Base-by-base conservation (phyloP, 352 stramenopile genomes). In the Hyaloperonospora arabidopsidis region DNA sequence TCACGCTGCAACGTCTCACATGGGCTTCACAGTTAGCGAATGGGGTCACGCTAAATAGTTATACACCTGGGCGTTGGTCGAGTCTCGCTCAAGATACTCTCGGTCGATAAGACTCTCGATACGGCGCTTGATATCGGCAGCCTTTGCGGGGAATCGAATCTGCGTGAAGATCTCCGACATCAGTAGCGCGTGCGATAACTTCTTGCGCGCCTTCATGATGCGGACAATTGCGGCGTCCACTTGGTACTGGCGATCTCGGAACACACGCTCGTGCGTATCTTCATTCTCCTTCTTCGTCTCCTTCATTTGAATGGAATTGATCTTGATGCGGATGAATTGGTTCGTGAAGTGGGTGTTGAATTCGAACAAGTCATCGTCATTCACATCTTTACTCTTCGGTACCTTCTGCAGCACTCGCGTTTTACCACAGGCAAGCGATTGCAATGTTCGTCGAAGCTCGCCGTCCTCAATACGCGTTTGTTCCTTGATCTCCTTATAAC, bases 181-280 rank as follows among this genome's bases (percentile, higher is more conserved):
- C 19, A 99, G 72, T 59, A 98, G 76, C 60, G 96, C 90, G 64
- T 98, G 95, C 40, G 80, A 87, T 7, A 98, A 65, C 34, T 86
- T 91, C 76, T 98, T 98, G 47, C 95, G 85, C n/a, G 95, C 78
- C 79, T 99, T 99, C 96, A 99, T 99, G 65, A 99, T 98, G 52
- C 96, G 87, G 36, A 99, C 96, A 60, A 99, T 97, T 6, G 93
- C 92, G 17, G 96, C 96, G 64, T 97, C 93, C 17, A 96, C 87
- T 52, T 96, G 86, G 65, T 97, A 97, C 68, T 97, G 86, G 25
- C 91, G 86, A 54, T 97, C 90, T 39, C 92, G 73, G 68, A 96
- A 96, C 22, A 97, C 89, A 15, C 86, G 82, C 63, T 97, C 91
- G 66, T 97, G 84, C 0, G 91, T 97, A 58, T 97, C 87, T 57